Evolutionary conservation across 768 basidiomycete species (phyloP), one percentile per base, ranked within the genome.

Genomic region (Coprinopsis sp.): DNA sequence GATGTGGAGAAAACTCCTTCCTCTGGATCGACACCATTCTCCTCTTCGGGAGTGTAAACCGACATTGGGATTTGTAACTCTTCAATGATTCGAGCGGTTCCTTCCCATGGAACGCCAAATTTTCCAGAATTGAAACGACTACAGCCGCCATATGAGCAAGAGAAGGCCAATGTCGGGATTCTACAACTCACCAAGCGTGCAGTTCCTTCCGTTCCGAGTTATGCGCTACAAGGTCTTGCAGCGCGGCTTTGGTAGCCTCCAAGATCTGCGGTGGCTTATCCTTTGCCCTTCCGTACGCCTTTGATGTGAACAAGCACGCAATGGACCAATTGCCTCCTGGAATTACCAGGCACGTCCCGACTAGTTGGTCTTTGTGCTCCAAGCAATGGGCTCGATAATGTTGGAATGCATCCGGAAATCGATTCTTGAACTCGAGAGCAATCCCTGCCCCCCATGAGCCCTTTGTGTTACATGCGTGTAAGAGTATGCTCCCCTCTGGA

Each of bases 41-140:
- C n/a, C 33, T 34, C 14, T 36, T 43, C 44, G 12, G 61, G 58
- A 14, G 59, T 61, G 49, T 73, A 71, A 8, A 73, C 61, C 6
- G 53, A 60, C 64, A 71, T 68, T 12, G 53, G 47, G 2, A 64
- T 57, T 2, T 54, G 62, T 22, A 71, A 47, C 19, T 62, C 60
- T 6, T 63, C 55, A 39, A 73, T 43, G 22, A 71, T 51, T 13
- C 53, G 61, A 42, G 65, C 69, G 3, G 70, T 71, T 16, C 60
- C 55, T 30, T 55, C 58, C 71, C 71, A 73, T 27, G 65, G 64
- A 25, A 73, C 71, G n/a, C 61, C 68, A 58, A 73, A 71, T 50
- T 65, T 69, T 24, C 69, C 71, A 37, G 69, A 68, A 51, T 73
- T 71, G 51, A 73, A 68, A 10, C 68, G 70, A 46, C 70, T 73